Evolutionary conservation across 331 rosid genomes (phyloP), one percentile per base, ranked within the genome.

Genomic region (Quercus phellos): DNA sequence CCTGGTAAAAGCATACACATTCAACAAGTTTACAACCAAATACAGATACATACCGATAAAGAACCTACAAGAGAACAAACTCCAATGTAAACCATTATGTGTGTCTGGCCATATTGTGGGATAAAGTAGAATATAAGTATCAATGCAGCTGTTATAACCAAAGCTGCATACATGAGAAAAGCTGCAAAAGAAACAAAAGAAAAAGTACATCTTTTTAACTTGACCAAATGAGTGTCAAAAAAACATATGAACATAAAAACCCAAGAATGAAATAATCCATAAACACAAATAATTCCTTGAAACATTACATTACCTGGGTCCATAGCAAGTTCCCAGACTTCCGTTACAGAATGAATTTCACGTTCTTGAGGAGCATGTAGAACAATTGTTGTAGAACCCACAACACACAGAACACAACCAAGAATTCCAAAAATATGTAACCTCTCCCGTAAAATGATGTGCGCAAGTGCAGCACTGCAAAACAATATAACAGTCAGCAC

Each of bases 291-390:
- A 30, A 51, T 74, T 67, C 77, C 66, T 63, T 30, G 66, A 54
- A 72, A 70, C 26, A 80, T 55, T 58, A 27, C 38, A 78, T 73
- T 84, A 94, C 98, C 98, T 77, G 98, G 98, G 72, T 94, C 98
- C 98, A 94, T 94, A 51, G 98, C 98, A 85, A 94, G 97, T 81
- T 85, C 92, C 98, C 98, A 94, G 38, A 94, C 97, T 89, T 94
- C 97, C 27, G 72, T 70, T 76, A 94, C 98, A 6, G 98, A 94
- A 72, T 88, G 96, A 76, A 94, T 94, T 82, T 68, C 88, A 76
- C 92, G 91, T 80, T 94, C 97, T 86, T 87, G 97, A 83, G 97
- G 98, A 35, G 98, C 98, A 81, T 94, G 98, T 38, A 94, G 83
- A 80, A 94, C 98, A 87, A 94, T 94, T 69, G 97, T 89, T 19